Evolutionary conservation across 1,284 basidiomycete species (phyloP).

Genomic region (Neonothopanus nambi): DNA sequence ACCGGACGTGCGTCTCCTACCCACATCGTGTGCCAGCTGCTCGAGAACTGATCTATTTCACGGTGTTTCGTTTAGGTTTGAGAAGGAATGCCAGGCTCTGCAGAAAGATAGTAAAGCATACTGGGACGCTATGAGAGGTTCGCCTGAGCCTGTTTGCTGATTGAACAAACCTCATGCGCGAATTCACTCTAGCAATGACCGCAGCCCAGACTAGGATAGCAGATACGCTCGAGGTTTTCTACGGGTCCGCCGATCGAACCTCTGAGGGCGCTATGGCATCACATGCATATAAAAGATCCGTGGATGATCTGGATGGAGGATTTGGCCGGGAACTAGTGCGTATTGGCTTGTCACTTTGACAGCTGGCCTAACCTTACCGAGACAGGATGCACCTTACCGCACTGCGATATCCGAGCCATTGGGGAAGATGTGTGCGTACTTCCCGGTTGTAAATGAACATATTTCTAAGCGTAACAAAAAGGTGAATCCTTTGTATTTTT

Average conservation of each 20-base stretch:
- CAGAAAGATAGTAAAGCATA: conserved; percentile 97
- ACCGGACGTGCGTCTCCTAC: conserved; percentile 68
- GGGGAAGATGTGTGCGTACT: conserved; percentile 95
- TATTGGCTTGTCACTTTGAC: neutral
- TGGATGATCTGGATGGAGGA: conserved; percentile 90
- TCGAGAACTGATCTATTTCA: conserved; percentile 6
- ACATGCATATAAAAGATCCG: conserved; percentile 93
- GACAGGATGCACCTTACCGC: conserved; percentile 89
- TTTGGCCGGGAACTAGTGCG: conserved; percentile 85
- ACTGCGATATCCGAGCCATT: conserved; percentile 94
- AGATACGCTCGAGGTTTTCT: conserved; percentile 94
- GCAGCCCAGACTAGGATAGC: conserved; percentile 92
- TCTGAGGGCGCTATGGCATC: conserved; percentile 96
- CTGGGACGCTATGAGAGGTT: conserved; percentile 91
- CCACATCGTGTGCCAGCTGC: neutral
- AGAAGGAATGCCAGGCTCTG: conserved; percentile 89
- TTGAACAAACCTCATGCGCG: neutral
- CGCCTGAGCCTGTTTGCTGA: conserved; percentile 21
- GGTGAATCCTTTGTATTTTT: conserved; percentile 43
- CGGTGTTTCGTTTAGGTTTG: conserved; percentile 70
- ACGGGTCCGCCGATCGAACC: conserved; percentile 79
- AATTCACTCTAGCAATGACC: conserved; percentile 82
- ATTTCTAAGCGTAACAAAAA: conserved; percentile 97
- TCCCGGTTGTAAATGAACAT: conserved; percentile 92
- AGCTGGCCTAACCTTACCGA: neutral